These are phyloP conservation scores for Schwanniomyces occidentalis DNA, from an alignment of 805 yeast genomes.

Conservation along the genomic window DNA sequence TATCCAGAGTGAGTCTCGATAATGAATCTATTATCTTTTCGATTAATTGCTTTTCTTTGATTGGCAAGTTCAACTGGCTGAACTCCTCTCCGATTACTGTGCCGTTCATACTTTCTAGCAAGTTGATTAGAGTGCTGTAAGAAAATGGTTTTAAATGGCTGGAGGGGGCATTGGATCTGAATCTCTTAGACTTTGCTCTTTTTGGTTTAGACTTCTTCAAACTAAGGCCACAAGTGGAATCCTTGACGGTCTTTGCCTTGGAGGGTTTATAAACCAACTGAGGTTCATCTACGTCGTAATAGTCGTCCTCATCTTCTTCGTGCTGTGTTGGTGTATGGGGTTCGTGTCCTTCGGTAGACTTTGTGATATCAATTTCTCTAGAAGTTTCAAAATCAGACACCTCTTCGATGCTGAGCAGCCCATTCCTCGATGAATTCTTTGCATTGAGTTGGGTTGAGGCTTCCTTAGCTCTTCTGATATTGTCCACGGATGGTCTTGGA, in stretches of 20 bases:
- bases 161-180: slow-evolving; percentile 1
- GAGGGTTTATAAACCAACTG: slow-evolving; percentile 30
- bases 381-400: background rate
- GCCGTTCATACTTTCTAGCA: slow-evolving; percentile 60
- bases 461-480: slow-evolving; percentile 22
- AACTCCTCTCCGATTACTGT: slow-evolving; percentile 70
- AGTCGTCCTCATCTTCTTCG: slow-evolving; percentile 18
- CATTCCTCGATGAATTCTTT: slow-evolving; percentile 1
- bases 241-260: slow-evolving; percentile 35
- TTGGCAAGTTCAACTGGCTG: slow-evolving; percentile 68
- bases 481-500: slow-evolving; percentile 27
- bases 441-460: slow-evolving; percentile 16
- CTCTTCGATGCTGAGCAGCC: slow-evolving; percentile 1
- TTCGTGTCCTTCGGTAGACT: background rate
- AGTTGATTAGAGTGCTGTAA: slow-evolving; percentile 47
- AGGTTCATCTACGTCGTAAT: slow-evolving; percentile 40
- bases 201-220: slow-evolving; percentile 16
- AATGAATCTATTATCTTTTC: slow-evolving; percentile 86
- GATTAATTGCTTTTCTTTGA: slow-evolving; percentile 72
- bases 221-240: slow-evolving; percentile 23
- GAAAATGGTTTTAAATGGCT: slow-evolving; percentile 42
- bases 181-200: slow-evolving; percentile 6
- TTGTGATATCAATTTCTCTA: background rate
- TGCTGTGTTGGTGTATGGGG: no score
- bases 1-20: slow-evolving; percentile 83